phyloP scores from a whole-genome alignment of 116 monocot genomes.

The Phalaenopsis hybrid region DNA sequence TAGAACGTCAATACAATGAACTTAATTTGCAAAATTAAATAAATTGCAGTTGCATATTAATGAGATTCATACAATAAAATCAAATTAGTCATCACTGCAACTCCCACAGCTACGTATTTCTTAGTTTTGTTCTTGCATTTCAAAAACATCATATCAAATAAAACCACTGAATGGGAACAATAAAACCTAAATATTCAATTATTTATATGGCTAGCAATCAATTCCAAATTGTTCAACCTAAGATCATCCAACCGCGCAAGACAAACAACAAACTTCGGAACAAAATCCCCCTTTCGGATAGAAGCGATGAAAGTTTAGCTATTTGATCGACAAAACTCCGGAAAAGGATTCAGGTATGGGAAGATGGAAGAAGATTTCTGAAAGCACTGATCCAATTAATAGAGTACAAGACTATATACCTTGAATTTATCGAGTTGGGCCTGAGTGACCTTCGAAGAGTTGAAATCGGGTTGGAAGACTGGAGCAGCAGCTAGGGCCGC shows the following conservation, averaged over 20 bases:
- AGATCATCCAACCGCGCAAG: no score
- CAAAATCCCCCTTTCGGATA: neutral
- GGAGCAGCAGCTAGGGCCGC: conserved; percentile 35
- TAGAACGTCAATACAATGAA: neutral
- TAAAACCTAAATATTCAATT: neutral
- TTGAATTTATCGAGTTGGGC: conserved; percentile 56
- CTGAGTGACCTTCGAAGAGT: conserved; percentile 46
- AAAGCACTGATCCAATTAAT: neutral
- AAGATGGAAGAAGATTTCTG: neutral
- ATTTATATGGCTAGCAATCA: neutral
- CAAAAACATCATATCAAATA: no score
- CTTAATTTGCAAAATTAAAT: neutral
- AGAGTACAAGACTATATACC: conserved; percentile 11
- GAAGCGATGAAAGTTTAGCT: neutral
- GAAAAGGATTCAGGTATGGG: neutral
- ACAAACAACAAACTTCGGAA: neutral
- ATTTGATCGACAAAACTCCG: neutral
- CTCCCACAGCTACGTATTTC: no score
- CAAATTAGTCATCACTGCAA: no score
- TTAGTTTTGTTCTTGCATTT: no score
- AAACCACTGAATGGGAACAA: no score
- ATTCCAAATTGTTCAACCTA: neutral
- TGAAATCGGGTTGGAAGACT: conserved; percentile 40
- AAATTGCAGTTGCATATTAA: no score
- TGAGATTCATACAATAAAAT: no score